Base-by-base conservation (phyloP, 805 yeast genomes). In the Dipodascopsis tothii region DNA sequence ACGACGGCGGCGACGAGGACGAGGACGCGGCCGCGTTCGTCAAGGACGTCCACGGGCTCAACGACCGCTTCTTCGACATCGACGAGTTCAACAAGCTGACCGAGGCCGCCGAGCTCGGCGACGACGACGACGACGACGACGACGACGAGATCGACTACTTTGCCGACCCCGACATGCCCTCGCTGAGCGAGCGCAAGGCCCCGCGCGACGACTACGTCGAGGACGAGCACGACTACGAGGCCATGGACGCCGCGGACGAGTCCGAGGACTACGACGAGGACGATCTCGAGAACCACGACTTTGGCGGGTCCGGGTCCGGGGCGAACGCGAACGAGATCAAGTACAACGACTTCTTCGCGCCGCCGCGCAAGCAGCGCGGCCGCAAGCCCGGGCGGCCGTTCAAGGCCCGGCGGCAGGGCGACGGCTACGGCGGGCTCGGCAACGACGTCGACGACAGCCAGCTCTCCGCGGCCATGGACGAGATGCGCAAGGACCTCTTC, bases 1-100 rank as follows among this genome's bases (percentile, higher is more conserved):
- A 41, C 5, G 60, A 54, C 4, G 63, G 58, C 4, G 56, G 54
- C 4, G 66, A 56, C 17, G 61, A 56, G 19, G 58, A 46, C 2
- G 55, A 51, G 5, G 64, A 59, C 20, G 27, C 50, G 3, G 56
- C 46, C 9, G 58, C 50, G 7, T 54, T 57, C 11, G 54, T 46
- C 21, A 69, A 70, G 33, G 84, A 79, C 56, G 71, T 65, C 2
- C 74, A 72, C 56, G 90, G 87, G 1, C 69, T 88, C 23, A 84
- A 88, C 59, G 94, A 85, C 56, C 84, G 78, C 4, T 81, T 87
- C 54, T 90, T 90, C 59, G 78, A 84, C 47, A 76, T 90, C 34
- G 94, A 86, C 52, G 84, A 82, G 42, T 90, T 84, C 68, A 84
- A 82, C 64, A 75, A 73, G 57, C 86, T 80, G 60, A 77, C 79